phyloP scores from a whole-genome alignment of 2,329 filamentous ascomycete genomes.

The Bipolaris gigantea region DNA sequence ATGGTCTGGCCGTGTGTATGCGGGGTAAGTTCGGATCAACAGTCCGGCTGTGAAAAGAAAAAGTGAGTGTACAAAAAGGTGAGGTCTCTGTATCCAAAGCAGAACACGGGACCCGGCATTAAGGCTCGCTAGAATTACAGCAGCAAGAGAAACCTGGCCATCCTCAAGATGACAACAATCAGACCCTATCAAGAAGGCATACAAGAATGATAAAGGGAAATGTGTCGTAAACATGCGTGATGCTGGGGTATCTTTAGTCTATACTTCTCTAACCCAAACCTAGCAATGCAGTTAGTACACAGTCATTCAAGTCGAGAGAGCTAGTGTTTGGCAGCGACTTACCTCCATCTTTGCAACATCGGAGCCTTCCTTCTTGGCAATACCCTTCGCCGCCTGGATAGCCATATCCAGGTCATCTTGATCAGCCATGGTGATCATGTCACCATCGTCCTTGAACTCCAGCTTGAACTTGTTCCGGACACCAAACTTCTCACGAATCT shows the following conservation, averaged over 20 bases:
- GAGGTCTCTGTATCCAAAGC: slow-evolving; percentile 3
- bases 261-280: slow-evolving; percentile 52
- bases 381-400: slow-evolving; percentile 67
- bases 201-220: slow-evolving; percentile 15
- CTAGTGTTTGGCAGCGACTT: slow-evolving; percentile 49
- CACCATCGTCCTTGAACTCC: slow-evolving; percentile 84
- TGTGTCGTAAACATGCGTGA: slow-evolving; percentile 30
- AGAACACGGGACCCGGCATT: slow-evolving; percentile 11
- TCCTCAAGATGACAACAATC: slow-evolving; percentile 13
- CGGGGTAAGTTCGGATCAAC: slow-evolving; percentile 31
- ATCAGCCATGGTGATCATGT: slow-evolving; percentile 97
- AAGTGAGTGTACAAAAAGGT: slow-evolving; percentile 11
- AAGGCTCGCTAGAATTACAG: slow-evolving; percentile 42
- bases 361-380: slow-evolving; percentile 70
- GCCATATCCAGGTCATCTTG: slow-evolving; percentile 95
- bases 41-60: slow-evolving; percentile 44
- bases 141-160: slow-evolving; percentile 2
- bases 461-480: slow-evolving; percentile 80
- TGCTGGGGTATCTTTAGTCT: slow-evolving; percentile 46
- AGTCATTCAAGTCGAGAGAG: background rate
- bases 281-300: slow-evolving; percentile 46
- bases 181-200: slow-evolving; percentile 12
- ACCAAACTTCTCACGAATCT: slow-evolving; percentile 84
- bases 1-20: background rate
- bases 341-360: slow-evolving; percentile 97